Conservation (phyloP, 2,329 filamentous ascomycete genomes). For the Paecilomyces dactylethromorphus region DNA sequence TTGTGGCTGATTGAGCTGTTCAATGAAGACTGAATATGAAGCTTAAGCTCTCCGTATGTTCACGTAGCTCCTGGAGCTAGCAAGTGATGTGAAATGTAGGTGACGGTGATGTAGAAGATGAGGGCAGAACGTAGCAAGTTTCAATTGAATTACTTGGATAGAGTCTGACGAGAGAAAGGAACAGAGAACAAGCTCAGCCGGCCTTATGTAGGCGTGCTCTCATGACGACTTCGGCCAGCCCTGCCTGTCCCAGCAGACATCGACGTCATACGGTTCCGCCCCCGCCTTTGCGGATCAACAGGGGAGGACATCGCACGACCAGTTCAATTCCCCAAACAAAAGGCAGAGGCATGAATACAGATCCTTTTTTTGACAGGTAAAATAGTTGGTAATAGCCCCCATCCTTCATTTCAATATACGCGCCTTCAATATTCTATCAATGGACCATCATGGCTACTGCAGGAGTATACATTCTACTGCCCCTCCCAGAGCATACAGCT, state of each 20-base stretch:
- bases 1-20: slow-evolving; percentile 28
- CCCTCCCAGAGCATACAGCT: not conserved
- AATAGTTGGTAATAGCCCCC: not conserved
- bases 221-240: not conserved
- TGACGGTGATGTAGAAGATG: not conserved
- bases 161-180: not conserved
- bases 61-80: not conserved
- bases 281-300: slow-evolving; percentile 7
- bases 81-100: not conserved
- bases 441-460: not conserved
- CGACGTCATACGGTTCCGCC: slow-evolving; percentile 9
- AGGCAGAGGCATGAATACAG: no score
- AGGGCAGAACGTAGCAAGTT: not conserved
- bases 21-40: not conserved
- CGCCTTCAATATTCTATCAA: not conserved
- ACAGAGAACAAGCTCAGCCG: not conserved
- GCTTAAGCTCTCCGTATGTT: not conserved
- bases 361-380: not conserved
- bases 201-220: slow-evolving; percentile 1
- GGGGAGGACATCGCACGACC: not conserved
- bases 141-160: not conserved
- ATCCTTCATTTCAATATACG: not conserved
- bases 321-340: not conserved
- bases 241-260: not conserved
- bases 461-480: not conserved